These are phyloP conservation scores for Limonium bicolor DNA, from an alignment of 148 eudicot species.

Conservation along the genomic window DNA sequence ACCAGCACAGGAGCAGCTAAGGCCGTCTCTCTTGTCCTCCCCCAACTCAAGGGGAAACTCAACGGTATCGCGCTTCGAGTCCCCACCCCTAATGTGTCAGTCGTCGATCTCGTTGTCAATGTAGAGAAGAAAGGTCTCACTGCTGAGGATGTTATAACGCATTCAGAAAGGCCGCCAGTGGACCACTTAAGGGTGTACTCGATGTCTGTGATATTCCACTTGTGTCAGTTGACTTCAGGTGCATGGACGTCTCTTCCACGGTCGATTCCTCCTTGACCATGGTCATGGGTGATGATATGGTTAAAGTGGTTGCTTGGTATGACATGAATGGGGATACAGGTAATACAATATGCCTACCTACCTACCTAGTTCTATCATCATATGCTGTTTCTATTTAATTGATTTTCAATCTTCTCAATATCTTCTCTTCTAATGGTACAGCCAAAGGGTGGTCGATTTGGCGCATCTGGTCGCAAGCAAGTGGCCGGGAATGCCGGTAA, in stretches of 20 bases:
- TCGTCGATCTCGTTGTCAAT: constrained; percentile 95
- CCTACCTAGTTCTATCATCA: too few relatives aligned
- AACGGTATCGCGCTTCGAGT: constrained; percentile 96
- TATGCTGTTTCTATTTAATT: too few relatives aligned
- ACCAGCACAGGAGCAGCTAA: constrained; percentile 99
- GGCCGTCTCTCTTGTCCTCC: constrained; percentile 94
- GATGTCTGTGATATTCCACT: constrained; percentile 85
- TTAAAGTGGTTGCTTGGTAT: constrained; percentile 98
- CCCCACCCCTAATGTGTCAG: constrained; percentile 97
- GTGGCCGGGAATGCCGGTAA: constrained; percentile 59
- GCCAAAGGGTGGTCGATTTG: constrained; percentile 97
- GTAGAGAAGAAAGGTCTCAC: constrained; percentile 73
- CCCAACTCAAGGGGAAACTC: constrained; percentile 97
- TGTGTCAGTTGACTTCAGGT: constrained; percentile 88
- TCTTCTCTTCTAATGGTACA: too few relatives aligned
- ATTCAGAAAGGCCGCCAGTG: constrained; percentile 88
- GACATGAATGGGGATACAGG: constrained; percentile 99
- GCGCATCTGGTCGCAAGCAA: constrained; percentile 81
- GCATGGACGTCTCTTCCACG: constrained; percentile 79
- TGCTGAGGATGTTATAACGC: constrained; percentile 88
- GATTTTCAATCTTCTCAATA: too few relatives aligned
- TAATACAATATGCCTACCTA: constrained; percentile 12
- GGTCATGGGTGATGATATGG: constrained; percentile 99
- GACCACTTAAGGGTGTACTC: constrained; percentile 75
- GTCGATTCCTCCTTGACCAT: constrained; percentile 95